Evolutionary conservation across 129 eudicot species (phyloP), one percentile per base, ranked within the genome.

Genomic region (Artemisia annua): DNA sequence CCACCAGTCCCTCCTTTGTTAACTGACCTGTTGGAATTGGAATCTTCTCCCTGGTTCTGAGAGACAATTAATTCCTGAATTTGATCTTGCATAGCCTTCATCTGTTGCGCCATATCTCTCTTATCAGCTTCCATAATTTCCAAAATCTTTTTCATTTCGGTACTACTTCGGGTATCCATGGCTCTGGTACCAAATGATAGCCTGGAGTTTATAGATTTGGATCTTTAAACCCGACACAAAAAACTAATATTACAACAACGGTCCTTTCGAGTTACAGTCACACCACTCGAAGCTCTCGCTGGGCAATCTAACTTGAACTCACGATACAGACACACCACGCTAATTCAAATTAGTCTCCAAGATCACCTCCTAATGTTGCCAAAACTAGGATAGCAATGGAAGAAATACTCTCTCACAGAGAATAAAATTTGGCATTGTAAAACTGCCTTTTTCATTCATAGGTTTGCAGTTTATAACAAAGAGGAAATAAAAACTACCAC

Each of bases 321-420:
- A 18, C 32, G 35, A 59, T 59, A 60, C 65, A 60, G 44, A 13
- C 19, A 26, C 67, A 62, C 48, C 48, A 62, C 67, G 63, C 35
- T 1, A 60, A 60, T 24, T 24, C 66, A 60, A 24, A 60, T 26
- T 60, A 22, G 66, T 3, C 11, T 62, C 67, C 67, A 62, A 30
- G 20, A 53, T 53, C 59, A 53, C 59, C 59, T 53, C 59, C 24
- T 53, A 53, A 53, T 53, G 19, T 53, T 53, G 59, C 24, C 59
- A 53, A n/a, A 53, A 53, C 17, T 53, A 53, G 7, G 24, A 53
- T 53, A 53, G 22, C 16, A 53, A 12, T 14, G 59, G 59, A n/a
- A 53, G 19, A 3, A 53, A 14, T 53, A 53, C 20, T n/a, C 59
- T n/a, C 59, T 2, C 20, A 15, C 59, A 53, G 59, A 53, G 20